A percentile compares a stretch with the other conserved stretches of the same genome.
Conservation (phyloP, 495 filamentous ascomycete species). For the Terfezia boudieri region DNA sequence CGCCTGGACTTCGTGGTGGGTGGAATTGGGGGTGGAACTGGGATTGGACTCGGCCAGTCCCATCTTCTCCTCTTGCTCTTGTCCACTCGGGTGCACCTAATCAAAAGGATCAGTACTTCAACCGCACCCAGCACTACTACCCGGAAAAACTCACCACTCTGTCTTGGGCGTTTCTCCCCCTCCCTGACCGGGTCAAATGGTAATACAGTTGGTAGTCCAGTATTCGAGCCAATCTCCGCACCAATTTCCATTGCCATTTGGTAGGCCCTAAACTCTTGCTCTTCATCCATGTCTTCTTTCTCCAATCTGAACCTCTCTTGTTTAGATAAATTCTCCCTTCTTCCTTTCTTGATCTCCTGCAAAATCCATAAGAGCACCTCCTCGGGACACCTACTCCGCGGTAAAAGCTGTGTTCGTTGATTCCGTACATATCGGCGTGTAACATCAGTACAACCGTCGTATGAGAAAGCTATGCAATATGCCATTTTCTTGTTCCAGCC, state of each 20-base stretch:
- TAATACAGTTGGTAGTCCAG: neutral
- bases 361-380: constrained; percentile 74
- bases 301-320: constrained; percentile 58
- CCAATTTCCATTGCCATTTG: neutral
- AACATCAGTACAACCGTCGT: constrained; percentile 85
- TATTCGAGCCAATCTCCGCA: neutral
- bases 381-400: constrained; percentile 56
- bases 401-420: constrained; percentile 41
- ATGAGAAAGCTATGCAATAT: constrained; percentile 92
- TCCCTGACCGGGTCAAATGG: neutral
- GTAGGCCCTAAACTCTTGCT: constrained; percentile 40
- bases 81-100: neutral
- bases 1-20: neutral
- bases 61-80: neutral
- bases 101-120: neutral
- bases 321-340: constrained; percentile 56
- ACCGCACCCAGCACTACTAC: too few relatives aligned
- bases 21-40: neutral
- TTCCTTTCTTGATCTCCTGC: constrained; percentile 65
- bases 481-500: constrained; percentile 85
- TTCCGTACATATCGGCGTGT: constrained; percentile 88
- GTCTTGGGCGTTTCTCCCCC: constrained; percentile 13
- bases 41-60: neutral
- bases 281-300: constrained; percentile 75
- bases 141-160: constrained; percentile 10